Evolutionary conservation across 1,284 basidiomycete genomes (phyloP).

Genomic region (Moniliella sp.): DNA sequence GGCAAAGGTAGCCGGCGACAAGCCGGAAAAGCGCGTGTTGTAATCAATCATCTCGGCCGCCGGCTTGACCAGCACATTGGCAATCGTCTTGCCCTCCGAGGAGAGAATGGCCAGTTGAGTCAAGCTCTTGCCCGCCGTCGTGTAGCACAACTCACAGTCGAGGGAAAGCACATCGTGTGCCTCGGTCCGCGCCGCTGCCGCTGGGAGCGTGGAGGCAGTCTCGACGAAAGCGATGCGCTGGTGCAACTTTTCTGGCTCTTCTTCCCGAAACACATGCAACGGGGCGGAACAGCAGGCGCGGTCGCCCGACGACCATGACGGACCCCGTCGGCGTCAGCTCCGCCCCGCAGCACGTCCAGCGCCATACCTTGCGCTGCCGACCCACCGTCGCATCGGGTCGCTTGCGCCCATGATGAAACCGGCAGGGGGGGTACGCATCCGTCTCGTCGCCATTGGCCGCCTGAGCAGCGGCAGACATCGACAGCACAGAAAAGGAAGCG

Average conservation of each 20-base stretch:
- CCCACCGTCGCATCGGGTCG: constrained; percentile 8
- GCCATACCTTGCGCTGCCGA: constrained; percentile 7
- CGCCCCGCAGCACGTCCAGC: constrained; percentile 24
- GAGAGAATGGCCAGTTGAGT: constrained; percentile 25
- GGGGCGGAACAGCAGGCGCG: constrained; percentile 10
- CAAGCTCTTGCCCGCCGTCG: constrained; percentile 22
- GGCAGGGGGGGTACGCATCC: constrained; percentile 1
- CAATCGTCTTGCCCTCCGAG: constrained; percentile 14
- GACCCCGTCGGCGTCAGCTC: constrained; percentile 9
- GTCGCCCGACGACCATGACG: constrained; percentile 17
- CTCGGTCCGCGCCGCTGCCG: neutral
- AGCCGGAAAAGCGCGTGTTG: constrained; percentile 24
- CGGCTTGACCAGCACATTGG: constrained; percentile 18
- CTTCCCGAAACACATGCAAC: constrained; percentile 28
- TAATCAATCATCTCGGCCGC: constrained; percentile 17
- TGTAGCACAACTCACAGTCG: constrained; percentile 28
- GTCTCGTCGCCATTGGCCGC: constrained; percentile 9
- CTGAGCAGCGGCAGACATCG: no score
- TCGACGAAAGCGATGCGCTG: constrained; percentile 15
- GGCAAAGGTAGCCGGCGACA: no score
- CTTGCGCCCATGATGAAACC: constrained; percentile 3
- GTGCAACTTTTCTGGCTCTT: constrained; percentile 11
- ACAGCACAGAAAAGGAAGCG: constrained; percentile 14
- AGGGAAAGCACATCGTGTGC: constrained; percentile 19
- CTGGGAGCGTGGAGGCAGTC: constrained; percentile 3